A percentile compares a stretch with the other conserved stretches of the same genome.
These are phyloP conservation scores for Cronartium quercuum DNA, from an alignment of 1,284 basidiomycete genomes.

Conservation along the genomic window DNA sequence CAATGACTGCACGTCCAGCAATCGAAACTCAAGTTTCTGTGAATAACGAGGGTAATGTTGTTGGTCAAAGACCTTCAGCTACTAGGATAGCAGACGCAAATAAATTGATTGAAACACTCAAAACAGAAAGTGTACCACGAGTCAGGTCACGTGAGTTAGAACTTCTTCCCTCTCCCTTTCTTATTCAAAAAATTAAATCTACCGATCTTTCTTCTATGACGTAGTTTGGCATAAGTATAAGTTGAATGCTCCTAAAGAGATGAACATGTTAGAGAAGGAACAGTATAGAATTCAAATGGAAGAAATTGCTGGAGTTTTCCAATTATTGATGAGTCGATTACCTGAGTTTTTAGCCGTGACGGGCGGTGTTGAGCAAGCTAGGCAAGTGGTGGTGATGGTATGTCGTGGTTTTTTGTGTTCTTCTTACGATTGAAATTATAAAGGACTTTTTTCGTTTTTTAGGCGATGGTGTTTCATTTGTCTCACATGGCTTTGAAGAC, in stretches of 20 bases:
- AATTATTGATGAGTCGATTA: neutral
- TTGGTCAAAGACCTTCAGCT: neutral
- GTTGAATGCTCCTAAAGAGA: neutral
- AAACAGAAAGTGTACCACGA: neutral
- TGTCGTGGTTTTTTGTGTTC: neutral
- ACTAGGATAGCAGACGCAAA: slow-evolving; percentile 13
- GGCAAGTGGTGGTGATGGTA: slow-evolving; percentile 18
- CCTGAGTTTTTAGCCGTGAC: slow-evolving; percentile 23
- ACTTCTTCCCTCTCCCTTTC: neutral
- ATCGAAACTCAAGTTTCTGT: too few species aligned
- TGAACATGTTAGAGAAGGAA: slow-evolving; percentile 12
- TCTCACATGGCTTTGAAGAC: neutral
- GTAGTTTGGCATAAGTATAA: slow-evolving; percentile 30
- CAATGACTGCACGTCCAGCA: too few species aligned
- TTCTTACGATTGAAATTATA: neutral
- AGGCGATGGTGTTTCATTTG: slow-evolving; percentile 19
- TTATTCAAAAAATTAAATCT: neutral
- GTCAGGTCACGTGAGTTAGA: slow-evolving; percentile 13
- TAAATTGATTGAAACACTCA: neutral
- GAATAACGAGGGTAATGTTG: too few species aligned
- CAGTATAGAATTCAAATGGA: slow-evolving; percentile 31
- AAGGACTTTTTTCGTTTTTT: neutral
- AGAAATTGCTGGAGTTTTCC: slow-evolving; percentile 10
- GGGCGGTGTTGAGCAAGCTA: slow-evolving; percentile 9
- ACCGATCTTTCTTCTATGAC: neutral